Percentiles rank a stretch among this genome's conserved stretches.
Conservation (phyloP, 2,329 filamentous ascomycete species). For the Diaporthe nobilis region DNA sequence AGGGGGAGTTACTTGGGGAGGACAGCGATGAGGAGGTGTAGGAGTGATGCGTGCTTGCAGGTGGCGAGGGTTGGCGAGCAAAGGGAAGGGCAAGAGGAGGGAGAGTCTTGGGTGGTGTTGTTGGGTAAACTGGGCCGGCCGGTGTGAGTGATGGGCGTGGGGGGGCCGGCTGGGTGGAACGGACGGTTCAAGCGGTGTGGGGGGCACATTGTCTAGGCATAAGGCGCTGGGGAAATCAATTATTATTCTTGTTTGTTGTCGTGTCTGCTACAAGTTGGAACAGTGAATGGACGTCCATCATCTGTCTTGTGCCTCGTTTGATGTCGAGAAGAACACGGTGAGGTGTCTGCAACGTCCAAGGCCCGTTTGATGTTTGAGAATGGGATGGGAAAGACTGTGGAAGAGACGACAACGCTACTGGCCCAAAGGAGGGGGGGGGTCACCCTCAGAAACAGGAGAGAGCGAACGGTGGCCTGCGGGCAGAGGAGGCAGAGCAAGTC, state of each 20-base stretch:
- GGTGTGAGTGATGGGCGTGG: constrained; percentile 8
- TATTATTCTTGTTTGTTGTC: constrained; percentile 1
- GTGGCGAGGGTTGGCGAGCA: neutral
- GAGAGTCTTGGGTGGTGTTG: neutral
- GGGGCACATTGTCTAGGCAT: constrained; percentile 26
- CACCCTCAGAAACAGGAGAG: neutral
- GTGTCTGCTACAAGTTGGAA: neutral
- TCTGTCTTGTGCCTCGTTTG: neutral
- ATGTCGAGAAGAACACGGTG: neutral
- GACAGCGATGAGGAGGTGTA: constrained; percentile 91
- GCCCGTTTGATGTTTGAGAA: neutral
- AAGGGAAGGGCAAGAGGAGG: neutral
- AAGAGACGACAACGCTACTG: neutral
- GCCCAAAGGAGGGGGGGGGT: neutral
- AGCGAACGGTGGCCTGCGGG: neutral
- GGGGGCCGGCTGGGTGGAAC: neutral
- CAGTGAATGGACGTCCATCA: neutral
- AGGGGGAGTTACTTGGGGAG: constrained; percentile 93
- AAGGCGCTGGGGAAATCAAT: constrained; percentile 31
- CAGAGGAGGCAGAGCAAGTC: neutral
- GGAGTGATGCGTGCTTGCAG: constrained; percentile 36
- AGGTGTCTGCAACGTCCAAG: no score
- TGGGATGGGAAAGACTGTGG: neutral
- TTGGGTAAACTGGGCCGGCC: constrained; percentile 11
- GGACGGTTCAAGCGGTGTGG: neutral